Evolutionary conservation across 371 early-diverging fungal genomes (phyloP).

Genomic region (Rhizomucor miehei): DNA sequence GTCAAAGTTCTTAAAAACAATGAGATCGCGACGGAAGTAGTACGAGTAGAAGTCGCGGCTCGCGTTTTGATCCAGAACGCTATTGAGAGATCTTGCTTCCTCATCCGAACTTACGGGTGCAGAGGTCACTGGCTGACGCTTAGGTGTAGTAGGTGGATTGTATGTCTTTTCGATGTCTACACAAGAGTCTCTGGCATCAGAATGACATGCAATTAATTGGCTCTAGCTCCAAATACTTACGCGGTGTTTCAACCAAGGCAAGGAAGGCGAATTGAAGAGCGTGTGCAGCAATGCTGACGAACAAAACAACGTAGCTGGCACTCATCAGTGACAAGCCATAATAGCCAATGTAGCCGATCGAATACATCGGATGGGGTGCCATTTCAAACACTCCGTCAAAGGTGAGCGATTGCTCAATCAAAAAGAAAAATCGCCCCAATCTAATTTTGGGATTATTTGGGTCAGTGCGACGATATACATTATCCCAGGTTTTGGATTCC

Average conservation of each 20-base stretch:
- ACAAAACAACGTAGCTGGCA: slow-evolving; percentile 86
- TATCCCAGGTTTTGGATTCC: no score
- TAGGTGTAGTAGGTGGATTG: slow-evolving; percentile 63
- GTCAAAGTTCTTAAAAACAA: slow-evolving; percentile 90
- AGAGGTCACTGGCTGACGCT: slow-evolving; percentile 10
- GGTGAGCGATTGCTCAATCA: slow-evolving; percentile 81
- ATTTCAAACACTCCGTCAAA: slow-evolving; percentile 95
- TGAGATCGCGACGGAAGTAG: slow-evolving; percentile 83
- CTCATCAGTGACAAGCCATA: slow-evolving; percentile 89
- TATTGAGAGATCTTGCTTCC: slow-evolving; percentile 8
- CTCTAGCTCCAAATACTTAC: slow-evolving; percentile 35
- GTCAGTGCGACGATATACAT: no score
- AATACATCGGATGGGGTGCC: slow-evolving; percentile 98
- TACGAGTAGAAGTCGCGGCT: slow-evolving; percentile 18
- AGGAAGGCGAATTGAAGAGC: slow-evolving; percentile 87
- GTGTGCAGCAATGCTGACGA: slow-evolving; percentile 87
- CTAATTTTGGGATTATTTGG: slow-evolving; percentile 26
- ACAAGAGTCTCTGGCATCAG: not conserved
- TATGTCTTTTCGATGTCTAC: slow-evolving; percentile 90
- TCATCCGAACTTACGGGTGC: slow-evolving; percentile 10
- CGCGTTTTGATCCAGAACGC: slow-evolving; percentile 24
- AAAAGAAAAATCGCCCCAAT: slow-evolving; percentile 98
- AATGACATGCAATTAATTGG: not conserved
- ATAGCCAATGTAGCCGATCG: slow-evolving; percentile 94
- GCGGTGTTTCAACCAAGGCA: slow-evolving; percentile 92